Conservation (phyloP, 495 filamentous ascomycete species). For the Glonium stellatum region DNA sequence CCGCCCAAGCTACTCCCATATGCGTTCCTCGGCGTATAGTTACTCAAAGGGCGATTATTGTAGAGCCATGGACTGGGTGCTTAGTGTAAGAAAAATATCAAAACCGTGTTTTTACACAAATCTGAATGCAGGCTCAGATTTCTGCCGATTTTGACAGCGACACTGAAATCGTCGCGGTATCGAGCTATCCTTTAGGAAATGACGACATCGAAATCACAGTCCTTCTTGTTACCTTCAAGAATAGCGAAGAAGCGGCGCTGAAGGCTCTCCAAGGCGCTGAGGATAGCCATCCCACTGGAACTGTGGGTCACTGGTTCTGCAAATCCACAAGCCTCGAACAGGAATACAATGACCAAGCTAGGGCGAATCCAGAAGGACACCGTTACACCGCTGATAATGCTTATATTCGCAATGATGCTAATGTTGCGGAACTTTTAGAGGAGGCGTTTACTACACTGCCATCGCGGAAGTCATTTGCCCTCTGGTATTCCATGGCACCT, state of each 20-base stretch:
- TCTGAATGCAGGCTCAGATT: slow-evolving; percentile 8
- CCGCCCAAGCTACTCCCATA: neutral
- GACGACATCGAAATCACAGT: too few relatives aligned
- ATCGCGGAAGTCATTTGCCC: slow-evolving; percentile 35
- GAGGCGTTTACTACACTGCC: slow-evolving; percentile 43
- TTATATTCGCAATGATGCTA: slow-evolving; percentile 41
- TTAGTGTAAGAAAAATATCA: slow-evolving; percentile 12
- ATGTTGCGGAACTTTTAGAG: slow-evolving; percentile 40
- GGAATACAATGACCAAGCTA: slow-evolving; percentile 39
- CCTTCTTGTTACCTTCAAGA: slow-evolving; percentile 38
- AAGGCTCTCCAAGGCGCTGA: slow-evolving; percentile 35
- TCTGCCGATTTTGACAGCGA: slow-evolving; percentile 36
- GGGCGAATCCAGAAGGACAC: slow-evolving; percentile 39
- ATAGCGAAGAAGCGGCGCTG: slow-evolving; percentile 31
- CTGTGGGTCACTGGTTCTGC: slow-evolving; percentile 33
- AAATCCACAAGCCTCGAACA: slow-evolving; percentile 37
- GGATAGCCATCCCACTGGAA: slow-evolving; percentile 34
- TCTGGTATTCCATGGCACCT: slow-evolving; percentile 48
- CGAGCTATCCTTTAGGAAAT: too few relatives aligned
- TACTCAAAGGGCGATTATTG: slow-evolving; percentile 40
- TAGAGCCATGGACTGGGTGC: slow-evolving; percentile 41
- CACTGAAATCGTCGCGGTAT: slow-evolving; percentile 41
- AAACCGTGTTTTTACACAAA: too few relatives aligned
- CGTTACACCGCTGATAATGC: slow-evolving; percentile 47
- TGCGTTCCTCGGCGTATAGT: slow-evolving; percentile 42